Conservation (phyloP, 441 rosid species). For the Jatropha podagrica region DNA sequence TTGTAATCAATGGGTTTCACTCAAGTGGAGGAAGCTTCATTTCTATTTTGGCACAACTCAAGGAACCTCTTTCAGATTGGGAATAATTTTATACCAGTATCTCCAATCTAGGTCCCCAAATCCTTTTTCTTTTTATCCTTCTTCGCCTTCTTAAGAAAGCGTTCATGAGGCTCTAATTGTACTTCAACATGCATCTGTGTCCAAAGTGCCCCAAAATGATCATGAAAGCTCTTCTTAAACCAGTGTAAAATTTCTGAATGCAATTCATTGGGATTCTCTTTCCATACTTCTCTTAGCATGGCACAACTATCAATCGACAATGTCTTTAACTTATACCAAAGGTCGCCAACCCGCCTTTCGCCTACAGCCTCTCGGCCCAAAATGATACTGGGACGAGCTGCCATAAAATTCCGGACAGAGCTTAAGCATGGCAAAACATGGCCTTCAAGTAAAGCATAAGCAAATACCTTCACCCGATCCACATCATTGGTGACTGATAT, state of each 20-base stretch:
- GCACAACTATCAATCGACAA: slow-evolving; percentile 47
- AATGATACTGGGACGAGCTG: slow-evolving; percentile 56
- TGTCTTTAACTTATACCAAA: slow-evolving; percentile 45
- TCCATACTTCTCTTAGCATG: slow-evolving; percentile 55
- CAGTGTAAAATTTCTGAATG: slow-evolving; percentile 57
- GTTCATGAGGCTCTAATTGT: slow-evolving; percentile 36
- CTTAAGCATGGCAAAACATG: slow-evolving; percentile 73
- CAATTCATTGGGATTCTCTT: slow-evolving; percentile 44
- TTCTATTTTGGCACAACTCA: neutral
- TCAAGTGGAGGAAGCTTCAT: neutral
- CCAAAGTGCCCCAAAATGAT: slow-evolving; percentile 58
- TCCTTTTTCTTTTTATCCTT: slow-evolving; percentile 24
- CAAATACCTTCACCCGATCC: slow-evolving; percentile 53
- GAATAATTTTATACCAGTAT: neutral
- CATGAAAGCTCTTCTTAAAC: slow-evolving; percentile 64
- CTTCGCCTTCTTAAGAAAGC: slow-evolving; percentile 30
- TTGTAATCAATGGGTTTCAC: neutral
- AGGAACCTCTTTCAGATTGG: neutral
- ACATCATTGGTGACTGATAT: slow-evolving; percentile 29
- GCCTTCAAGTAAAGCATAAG: slow-evolving; percentile 78
- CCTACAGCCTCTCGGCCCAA: slow-evolving; percentile 59
- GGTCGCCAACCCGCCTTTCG: slow-evolving; percentile 61
- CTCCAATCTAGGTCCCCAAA: neutral
- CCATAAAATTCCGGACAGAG: slow-evolving; percentile 43
- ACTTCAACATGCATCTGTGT: slow-evolving; percentile 56